Evolutionary conservation across 1,284 basidiomycete genomes (phyloP), one percentile per base, ranked within the genome.

Genomic region (Paramarasmius palmivorus): DNA sequence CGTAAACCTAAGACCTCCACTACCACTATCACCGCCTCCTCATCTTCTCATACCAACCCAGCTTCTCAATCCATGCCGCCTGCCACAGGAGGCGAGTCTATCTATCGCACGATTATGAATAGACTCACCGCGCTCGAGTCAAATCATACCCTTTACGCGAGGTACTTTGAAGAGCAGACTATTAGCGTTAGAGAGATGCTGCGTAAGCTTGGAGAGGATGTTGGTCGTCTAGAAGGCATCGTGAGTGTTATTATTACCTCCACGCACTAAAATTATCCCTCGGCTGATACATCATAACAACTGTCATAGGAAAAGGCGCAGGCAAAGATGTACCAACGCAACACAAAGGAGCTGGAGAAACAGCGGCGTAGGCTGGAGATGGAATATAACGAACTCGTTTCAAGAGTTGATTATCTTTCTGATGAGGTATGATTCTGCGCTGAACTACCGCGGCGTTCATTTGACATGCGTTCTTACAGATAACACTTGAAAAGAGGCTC

Each of bases 101-200:
- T 99, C 63, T 99, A 97, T 65, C 88, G 94, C 9, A 93, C 90
- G 9, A 99, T 99, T 63, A 95, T 95, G 83, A 96, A 98, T 59
- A 87, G 95, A 2, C 80, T 99, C 12, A 83, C 83, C 5, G 84
- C 85, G 5, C 80, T 99, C 4, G 96, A 99, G 67, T 81, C 82
- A 6, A 97, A 97, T 64, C 90, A 93, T 38, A 94, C 92, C 0
- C 75, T 98, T 1, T 90, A 93, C 50, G 82, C 88, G 47, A 81
- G 87, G 17, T 99, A 97, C 67, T 87, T 97, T 22, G 93, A 96
- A 64, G 93, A 96, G 65, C 95, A 97, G 67, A 90, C 88, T 1
- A 75, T 81, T 19, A 83, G 86, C 34, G 80, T 97, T 34, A 78
- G 92, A 5, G 87, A 91, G 39, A 82, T 92, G 36, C 76, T 98